phyloP scores from a whole-genome alignment of 768 basidiomycete genomes.

The Suillus subluteus region DNA sequence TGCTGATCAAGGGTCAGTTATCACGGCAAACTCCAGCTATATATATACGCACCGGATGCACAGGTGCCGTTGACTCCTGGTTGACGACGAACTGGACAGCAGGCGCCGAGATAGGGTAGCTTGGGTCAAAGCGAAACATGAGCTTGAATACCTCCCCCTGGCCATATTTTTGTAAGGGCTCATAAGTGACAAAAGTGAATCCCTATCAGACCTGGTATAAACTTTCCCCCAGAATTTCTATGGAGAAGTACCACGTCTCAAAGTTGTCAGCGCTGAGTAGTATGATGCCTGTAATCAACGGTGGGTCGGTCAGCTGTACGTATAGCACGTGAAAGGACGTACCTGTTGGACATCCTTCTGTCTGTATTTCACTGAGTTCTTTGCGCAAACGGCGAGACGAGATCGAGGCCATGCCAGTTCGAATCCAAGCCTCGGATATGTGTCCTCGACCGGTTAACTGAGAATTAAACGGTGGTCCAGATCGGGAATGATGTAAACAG shows the following conservation, averaged over 20 bases:
- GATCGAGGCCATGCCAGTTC: conserved; percentile 58
- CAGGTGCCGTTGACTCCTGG: conserved; percentile 64
- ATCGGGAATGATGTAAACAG: conserved; percentile 34
- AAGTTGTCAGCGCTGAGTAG: conserved; percentile 79
- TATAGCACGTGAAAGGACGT: conserved; percentile 1
- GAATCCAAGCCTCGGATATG: conserved; percentile 20
- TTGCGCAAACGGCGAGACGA: conserved; percentile 68
- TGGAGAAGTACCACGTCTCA: conserved; percentile 73
- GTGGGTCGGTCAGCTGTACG: neutral
- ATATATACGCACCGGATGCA: conserved; percentile 68
- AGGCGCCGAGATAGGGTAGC: conserved; percentile 87
- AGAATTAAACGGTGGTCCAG: conserved; percentile 14
- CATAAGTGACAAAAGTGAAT: conserved; percentile 10
- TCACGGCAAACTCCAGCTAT: conserved; percentile 4
- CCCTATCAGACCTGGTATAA: conserved; percentile 60
- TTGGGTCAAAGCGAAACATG: conserved; percentile 79
- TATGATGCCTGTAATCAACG: conserved; percentile 60
- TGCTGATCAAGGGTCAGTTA: conserved; percentile 50
- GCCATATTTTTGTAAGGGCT: neutral
- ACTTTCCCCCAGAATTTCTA: conserved; percentile 85
- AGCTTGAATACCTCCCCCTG: conserved; percentile 79
- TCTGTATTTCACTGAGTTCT: conserved; percentile 68
- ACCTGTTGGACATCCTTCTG: conserved; percentile 73
- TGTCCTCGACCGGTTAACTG: neutral
- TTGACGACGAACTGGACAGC: conserved; percentile 85